Evolutionary conservation across 2,329 filamentous ascomycete species (phyloP).

Genomic region (Aspergillus puulaauensis): DNA sequence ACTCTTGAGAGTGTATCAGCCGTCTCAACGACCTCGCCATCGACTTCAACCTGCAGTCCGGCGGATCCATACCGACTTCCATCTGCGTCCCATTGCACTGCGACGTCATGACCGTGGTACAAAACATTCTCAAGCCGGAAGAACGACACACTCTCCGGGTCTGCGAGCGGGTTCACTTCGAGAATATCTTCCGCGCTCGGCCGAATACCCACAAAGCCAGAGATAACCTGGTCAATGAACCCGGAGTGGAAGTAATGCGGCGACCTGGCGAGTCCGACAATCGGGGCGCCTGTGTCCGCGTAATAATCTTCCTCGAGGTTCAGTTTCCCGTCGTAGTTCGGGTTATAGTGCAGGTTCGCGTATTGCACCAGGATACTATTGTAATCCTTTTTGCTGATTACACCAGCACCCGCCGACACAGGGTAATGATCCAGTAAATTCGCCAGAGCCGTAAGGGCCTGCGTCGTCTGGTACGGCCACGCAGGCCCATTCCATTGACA

Average conservation of each 20-base stretch:
- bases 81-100: slow-evolving; percentile 42
- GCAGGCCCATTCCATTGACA: slow-evolving; percentile 49
- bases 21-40: slow-evolving; percentile 14
- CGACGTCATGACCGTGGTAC: slow-evolving; percentile 45
- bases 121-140: slow-evolving; percentile 44
- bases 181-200: slow-evolving; percentile 39
- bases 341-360: slow-evolving; percentile 42
- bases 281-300: slow-evolving; percentile 41
- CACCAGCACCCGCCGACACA: slow-evolving; percentile 19
- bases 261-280: slow-evolving; percentile 44
- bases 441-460: slow-evolving; percentile 41
- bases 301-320: slow-evolving; percentile 48
- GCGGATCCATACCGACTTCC: slow-evolving; percentile 13
- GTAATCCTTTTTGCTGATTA: slow-evolving; percentile 33
- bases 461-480: slow-evolving; percentile 47
- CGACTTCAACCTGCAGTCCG: slow-evolving; percentile 16
- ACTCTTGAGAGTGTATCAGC: slow-evolving; percentile 10
- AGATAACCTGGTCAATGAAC: slow-evolving; percentile 43
- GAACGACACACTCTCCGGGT: slow-evolving; percentile 31
- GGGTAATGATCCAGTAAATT: slow-evolving; percentile 46
- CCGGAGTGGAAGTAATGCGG: slow-evolving; percentile 50
- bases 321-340: slow-evolving; percentile 24
- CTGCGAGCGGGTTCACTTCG: slow-evolving; percentile 42
- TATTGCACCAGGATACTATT: slow-evolving; percentile 39
- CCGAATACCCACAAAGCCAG: slow-evolving; percentile 44